phyloP scores from a whole-genome alignment of 2,329 filamentous ascomycete species.

The Epicoccum sorghinum region DNA sequence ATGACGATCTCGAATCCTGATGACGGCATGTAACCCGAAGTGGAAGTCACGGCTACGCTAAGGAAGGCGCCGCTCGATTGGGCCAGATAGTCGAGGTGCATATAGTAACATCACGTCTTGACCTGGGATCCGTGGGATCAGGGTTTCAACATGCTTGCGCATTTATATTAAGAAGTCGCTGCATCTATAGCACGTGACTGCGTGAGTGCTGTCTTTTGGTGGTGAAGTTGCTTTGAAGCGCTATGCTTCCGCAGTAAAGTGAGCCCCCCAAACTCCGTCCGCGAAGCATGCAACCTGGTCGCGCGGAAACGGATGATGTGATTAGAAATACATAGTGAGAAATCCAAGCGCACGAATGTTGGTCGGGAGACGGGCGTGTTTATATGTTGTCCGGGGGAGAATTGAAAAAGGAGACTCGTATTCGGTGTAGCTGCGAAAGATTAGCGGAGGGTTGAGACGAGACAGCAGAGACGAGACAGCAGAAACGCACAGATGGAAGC shows the following conservation, averaged over 20 bases:
- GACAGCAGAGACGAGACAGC: too few species aligned
- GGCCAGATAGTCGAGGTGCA: not conserved
- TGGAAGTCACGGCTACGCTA: slow-evolving; percentile 11
- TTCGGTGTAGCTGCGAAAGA: slow-evolving; percentile 42
- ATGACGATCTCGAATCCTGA: slow-evolving; percentile 11
- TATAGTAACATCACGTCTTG: not conserved
- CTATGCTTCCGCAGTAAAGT: slow-evolving; percentile 10
- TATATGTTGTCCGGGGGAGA: slow-evolving; percentile 46
- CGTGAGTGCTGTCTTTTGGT: slow-evolving; percentile 23
- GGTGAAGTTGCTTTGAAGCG: slow-evolving; percentile 12
- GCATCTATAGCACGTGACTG: slow-evolving; percentile 19
- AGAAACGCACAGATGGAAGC: slow-evolving; percentile 84
- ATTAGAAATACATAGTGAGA: slow-evolving; percentile 47
- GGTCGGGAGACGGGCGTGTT: slow-evolving; percentile 14
- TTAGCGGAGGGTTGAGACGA: slow-evolving; percentile 6
- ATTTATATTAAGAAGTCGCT: slow-evolving; percentile 13
- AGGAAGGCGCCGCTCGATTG: slow-evolving; percentile 2
- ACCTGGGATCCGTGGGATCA: too few species aligned
- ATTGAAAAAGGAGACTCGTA: slow-evolving; percentile 49
- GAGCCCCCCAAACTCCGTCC: slow-evolving; percentile 32
- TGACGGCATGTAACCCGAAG: slow-evolving; percentile 19
- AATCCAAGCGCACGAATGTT: slow-evolving; percentile 31
- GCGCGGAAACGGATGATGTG: slow-evolving; percentile 27
- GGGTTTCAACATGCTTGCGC: not conserved
- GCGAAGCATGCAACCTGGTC: slow-evolving; percentile 36